phyloP scores from a whole-genome alignment of 306 rosid species.

The Adenanthera pavonina region DNA sequence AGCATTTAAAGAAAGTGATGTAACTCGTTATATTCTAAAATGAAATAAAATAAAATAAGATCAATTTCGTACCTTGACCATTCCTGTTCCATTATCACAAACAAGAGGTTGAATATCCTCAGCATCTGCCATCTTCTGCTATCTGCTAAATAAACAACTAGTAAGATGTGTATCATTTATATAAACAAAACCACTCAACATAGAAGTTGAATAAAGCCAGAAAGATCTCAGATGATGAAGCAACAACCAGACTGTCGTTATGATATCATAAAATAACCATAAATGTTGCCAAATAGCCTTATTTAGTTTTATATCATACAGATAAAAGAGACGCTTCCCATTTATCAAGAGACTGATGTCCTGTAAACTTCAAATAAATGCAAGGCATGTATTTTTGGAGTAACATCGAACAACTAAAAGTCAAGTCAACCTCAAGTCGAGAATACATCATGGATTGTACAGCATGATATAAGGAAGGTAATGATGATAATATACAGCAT shows the following conservation, averaged over 20 bases:
- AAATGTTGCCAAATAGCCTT: neutral
- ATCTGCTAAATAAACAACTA: slow-evolving; percentile 39
- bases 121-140: slow-evolving; percentile 84
- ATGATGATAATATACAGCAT: neutral
- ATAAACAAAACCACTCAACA: neutral
- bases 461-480: neutral
- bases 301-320: neutral
- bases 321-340: neutral
- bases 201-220: neutral
- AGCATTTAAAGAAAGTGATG: neutral
- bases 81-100: slow-evolving; percentile 66
- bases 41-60: neutral
- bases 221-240: neutral
- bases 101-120: slow-evolving; percentile 94
- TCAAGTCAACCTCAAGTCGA: neutral
- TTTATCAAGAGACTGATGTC: neutral
- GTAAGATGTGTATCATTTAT: neutral
- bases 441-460: neutral
- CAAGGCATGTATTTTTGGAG: neutral
- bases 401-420: neutral
- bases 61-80: slow-evolving; percentile 57
- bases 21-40: neutral
- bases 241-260: neutral
- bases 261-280: neutral
- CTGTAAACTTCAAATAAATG: neutral